phyloP scores from a whole-genome alignment of 331 rosid genomes.

The Pyracantha coccinea region DNA sequence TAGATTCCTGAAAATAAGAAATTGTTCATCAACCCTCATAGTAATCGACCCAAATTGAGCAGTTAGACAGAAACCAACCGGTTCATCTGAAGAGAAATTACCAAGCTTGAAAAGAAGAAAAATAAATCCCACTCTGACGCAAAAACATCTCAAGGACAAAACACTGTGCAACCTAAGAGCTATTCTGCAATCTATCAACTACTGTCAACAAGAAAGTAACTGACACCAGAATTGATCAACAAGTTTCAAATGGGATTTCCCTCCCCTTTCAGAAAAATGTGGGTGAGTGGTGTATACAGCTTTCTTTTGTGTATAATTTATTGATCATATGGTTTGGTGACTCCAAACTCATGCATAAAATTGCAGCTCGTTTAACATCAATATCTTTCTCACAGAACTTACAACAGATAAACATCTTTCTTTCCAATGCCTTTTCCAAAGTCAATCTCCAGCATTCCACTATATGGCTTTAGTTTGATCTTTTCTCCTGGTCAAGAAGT shows the following conservation, averaged over 20 bases:
- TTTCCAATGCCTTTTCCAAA: slow-evolving; percentile 94
- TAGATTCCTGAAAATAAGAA: slow-evolving; percentile 49
- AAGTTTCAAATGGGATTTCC: background rate
- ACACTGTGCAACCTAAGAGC: background rate
- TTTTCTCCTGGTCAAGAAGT: slow-evolving; percentile 59
- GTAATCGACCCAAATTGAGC: background rate
- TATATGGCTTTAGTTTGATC: slow-evolving; percentile 82
- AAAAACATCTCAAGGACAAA: slow-evolving; percentile 2
- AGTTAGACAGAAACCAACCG: background rate
- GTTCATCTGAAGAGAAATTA: background rate
- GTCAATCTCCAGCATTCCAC: slow-evolving; percentile 88
- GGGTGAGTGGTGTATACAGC: background rate
- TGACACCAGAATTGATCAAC: background rate
- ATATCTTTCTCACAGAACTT: slow-evolving; percentile 34
- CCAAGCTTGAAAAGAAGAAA: background rate
- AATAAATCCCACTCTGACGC: background rate
- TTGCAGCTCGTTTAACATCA: slow-evolving; percentile 7
- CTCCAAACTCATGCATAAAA: background rate
- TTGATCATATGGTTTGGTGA: background rate
- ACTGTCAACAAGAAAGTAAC: background rate
- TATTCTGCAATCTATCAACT: background rate
- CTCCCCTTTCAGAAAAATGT: background rate
- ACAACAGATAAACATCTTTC: slow-evolving; percentile 85
- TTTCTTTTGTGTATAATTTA: background rate
- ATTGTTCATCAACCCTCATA: slow-evolving; percentile 2